phyloP scores from a whole-genome alignment of 1,284 basidiomycete genomes.

The Xanthoconium separans region DNA sequence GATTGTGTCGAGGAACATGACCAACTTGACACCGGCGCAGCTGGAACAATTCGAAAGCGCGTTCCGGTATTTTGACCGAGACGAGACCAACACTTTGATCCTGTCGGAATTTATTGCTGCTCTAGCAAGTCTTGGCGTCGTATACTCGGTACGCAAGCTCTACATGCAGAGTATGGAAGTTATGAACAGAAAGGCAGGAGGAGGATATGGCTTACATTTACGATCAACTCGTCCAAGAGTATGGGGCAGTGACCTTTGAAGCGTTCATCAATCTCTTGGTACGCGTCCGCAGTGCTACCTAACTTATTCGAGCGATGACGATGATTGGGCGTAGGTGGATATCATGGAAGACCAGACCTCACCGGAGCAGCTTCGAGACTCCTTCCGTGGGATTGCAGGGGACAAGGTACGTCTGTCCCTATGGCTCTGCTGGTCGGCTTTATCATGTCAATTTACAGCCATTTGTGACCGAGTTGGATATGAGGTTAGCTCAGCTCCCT shows the following conservation, averaged over 20 bases:
- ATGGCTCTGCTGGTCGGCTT: conserved; percentile 5
- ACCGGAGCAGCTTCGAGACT: conserved; percentile 87
- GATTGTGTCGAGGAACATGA: conserved; percentile 91
- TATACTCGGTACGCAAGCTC: conserved; percentile 68
- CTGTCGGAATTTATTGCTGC: conserved; percentile 90
- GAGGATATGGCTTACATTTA: conserved; percentile 88
- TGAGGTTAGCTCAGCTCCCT: conserved; percentile 85
- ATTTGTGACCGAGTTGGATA: conserved; percentile 91
- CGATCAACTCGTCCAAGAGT: conserved; percentile 78
- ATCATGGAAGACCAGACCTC: conserved; percentile 96
- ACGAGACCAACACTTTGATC: conserved; percentile 86
- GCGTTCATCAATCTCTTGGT: conserved; percentile 95
- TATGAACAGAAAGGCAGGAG: conserved; percentile 47
- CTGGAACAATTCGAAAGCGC: conserved; percentile 97
- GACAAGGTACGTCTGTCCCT: conserved; percentile 70
- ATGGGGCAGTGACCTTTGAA: conserved; percentile 90
- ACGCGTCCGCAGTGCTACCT: conserved; percentile 20
- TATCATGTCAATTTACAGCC: conserved; percentile 51
- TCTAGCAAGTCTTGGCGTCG: conserved; percentile 90
- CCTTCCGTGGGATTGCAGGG: conserved; percentile 89
- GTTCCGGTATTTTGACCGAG: conserved; percentile 96
- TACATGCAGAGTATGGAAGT: not conserved
- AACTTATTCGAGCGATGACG: conserved; percentile 6
- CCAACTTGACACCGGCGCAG: conserved; percentile 92
- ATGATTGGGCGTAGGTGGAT: conserved; percentile 61